Conservation (phyloP, 2,329 filamentous ascomycete genomes). For the Neonectria hederae region DNA sequence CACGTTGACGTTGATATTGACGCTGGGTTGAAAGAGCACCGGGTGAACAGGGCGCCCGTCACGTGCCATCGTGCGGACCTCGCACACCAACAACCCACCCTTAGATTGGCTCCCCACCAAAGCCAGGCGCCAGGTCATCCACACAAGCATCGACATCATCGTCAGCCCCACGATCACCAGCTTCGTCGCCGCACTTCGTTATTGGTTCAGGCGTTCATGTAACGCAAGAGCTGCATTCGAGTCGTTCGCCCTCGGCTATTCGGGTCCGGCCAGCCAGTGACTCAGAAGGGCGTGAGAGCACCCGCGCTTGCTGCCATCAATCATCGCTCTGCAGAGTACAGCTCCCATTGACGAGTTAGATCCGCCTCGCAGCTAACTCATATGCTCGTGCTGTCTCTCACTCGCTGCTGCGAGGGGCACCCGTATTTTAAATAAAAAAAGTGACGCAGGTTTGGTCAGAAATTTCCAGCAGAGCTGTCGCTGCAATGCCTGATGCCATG, state of each 20-base stretch:
- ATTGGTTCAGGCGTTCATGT: conserved; percentile 4
- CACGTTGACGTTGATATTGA: neutral
- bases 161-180: conserved; percentile 9
- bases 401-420: neutral
- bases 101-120: neutral
- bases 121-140: neutral
- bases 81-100: neutral
- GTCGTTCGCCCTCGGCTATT: conserved; percentile 4
- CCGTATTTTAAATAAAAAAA: neutral
- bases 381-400: neutral
- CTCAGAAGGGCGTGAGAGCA: neutral
- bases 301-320: conserved; percentile 4
- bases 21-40: neutral
- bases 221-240: neutral
- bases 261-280: neutral
- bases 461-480: neutral
- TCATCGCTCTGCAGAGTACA: conserved; percentile 4
- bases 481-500: conserved; percentile 53
- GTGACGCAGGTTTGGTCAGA: conserved; percentile 8
- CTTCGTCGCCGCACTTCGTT: neutral
- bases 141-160: neutral
- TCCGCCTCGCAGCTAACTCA: conserved; percentile 6
- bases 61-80: neutral
- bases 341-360: conserved; percentile 7
- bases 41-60: neutral